These are phyloP conservation scores for Dacryopinax spathularia DNA, from an alignment of 768 basidiomycete genomes.

Conservation along the genomic window DNA sequence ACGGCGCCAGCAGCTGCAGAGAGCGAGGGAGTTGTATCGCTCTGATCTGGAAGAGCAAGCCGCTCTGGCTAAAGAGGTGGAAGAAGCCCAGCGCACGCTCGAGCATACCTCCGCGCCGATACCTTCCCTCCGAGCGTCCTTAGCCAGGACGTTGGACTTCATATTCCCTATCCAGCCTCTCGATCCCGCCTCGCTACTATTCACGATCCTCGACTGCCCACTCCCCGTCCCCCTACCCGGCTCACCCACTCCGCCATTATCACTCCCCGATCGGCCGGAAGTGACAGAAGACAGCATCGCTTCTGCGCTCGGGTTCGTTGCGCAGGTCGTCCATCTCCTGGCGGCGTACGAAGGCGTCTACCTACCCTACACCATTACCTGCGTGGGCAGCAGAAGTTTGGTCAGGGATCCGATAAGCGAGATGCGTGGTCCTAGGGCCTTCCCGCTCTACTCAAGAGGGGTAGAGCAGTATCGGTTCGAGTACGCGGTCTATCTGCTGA, in stretches of 20 bases:
- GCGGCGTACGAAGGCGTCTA: conserved; percentile 61
- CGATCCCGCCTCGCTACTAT: conserved; percentile 74
- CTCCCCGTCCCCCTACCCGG: conserved; percentile 70
- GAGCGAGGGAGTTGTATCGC: not conserved
- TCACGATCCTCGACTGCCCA: conserved; percentile 73
- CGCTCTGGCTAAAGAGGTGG: not conserved
- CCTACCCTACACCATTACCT: conserved; percentile 80
- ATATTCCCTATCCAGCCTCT: conserved; percentile 85
- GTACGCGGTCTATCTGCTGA: conserved; percentile 90
- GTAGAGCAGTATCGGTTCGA: conserved; percentile 96
- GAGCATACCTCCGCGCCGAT: not conserved
- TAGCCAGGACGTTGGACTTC: conserved; percentile 53
- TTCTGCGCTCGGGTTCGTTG: conserved; percentile 80
- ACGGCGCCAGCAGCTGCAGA: not conserved
- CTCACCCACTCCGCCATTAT: conserved; percentile 74
- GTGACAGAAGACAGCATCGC: conserved; percentile 79
- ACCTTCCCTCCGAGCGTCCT: conserved; percentile 13
- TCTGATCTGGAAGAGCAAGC: not conserved
- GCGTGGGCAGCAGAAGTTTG: conserved; percentile 76
- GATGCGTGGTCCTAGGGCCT: conserved; percentile 92
- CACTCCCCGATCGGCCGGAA: conserved; percentile 46
- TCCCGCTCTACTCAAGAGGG: conserved; percentile 85
- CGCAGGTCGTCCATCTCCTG: conserved; percentile 70
- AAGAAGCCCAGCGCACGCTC: not conserved
- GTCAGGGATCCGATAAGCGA: conserved; percentile 86